phyloP scores from a whole-genome alignment of 805 yeast genomes.

The Zygosaccharomyces rouxii region DNA sequence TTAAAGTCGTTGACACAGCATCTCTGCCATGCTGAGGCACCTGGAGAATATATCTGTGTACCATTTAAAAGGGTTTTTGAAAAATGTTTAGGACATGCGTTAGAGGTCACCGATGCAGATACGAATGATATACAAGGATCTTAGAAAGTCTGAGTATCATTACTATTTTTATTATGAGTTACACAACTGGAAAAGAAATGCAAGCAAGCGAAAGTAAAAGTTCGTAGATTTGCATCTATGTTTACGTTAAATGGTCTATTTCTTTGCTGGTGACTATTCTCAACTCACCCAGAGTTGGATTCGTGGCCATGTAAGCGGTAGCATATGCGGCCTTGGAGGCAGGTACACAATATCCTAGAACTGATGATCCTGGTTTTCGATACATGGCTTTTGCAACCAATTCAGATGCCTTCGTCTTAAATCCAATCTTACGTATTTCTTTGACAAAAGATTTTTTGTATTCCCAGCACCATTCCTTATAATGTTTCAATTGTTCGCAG shows the following conservation, averaged over 20 bases:
- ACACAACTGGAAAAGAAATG: neutral
- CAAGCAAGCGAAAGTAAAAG: neutral
- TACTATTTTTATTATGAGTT: neutral
- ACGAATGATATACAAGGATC: constrained; percentile 34
- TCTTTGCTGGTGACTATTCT: constrained; percentile 22
- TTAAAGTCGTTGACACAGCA: constrained; percentile 42
- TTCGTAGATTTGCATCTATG: neutral
- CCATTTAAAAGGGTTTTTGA: constrained; percentile 48
- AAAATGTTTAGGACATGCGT: constrained; percentile 35
- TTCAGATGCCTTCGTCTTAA: constrained; percentile 21
- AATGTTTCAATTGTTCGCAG: constrained; percentile 7
- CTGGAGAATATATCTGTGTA: constrained; percentile 39
- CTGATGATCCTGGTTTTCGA: constrained; percentile 21
- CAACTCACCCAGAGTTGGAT: constrained; percentile 5
- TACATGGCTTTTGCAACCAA: constrained; percentile 20
- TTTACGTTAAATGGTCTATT: constrained; percentile 14
- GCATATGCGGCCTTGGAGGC: constrained; percentile 21
- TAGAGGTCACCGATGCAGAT: constrained; percentile 38
- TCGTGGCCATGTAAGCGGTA: constrained; percentile 16
- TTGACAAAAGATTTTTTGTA: constrained; percentile 11
- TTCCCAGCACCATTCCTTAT: constrained; percentile 14
- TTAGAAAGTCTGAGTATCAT: neutral
- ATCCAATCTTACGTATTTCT: constrained; percentile 13
- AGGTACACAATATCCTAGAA: constrained; percentile 26
- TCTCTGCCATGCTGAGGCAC: constrained; percentile 44